These are phyloP conservation scores for Nepenthes alata DNA, from an alignment of 179 eudicot species.

Conservation along the genomic window DNA sequence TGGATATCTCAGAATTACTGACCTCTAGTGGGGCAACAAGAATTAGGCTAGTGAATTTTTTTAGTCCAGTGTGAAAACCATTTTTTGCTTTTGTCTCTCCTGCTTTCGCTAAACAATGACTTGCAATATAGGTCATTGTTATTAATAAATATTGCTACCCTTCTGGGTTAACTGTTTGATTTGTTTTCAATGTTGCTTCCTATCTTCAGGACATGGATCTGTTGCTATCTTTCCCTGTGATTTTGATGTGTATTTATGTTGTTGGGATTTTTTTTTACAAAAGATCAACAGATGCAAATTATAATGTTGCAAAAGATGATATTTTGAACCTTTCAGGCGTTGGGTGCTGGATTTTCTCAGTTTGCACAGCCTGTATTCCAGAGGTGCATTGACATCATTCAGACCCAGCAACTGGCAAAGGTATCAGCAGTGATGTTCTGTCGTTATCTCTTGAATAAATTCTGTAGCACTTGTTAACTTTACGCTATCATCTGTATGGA, in stretches of 20 bases:
- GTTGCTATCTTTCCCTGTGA: neutral
- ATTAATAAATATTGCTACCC: too few relatives aligned
- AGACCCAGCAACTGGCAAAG: constrained; percentile 86
- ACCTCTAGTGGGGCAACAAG: too few relatives aligned
- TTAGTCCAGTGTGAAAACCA: too few relatives aligned
- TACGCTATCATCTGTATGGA: neutral
- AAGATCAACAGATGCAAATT: neutral
- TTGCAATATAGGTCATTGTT: too few relatives aligned
- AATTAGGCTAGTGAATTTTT: too few relatives aligned
- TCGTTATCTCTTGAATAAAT: neutral
- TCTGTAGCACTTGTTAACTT: neutral
- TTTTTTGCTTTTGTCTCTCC: too few relatives aligned
- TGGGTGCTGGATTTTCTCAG: constrained; percentile 80
- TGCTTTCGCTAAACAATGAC: too few relatives aligned
- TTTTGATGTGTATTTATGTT: neutral
- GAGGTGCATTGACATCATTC: constrained; percentile 89
- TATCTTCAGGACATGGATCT: too few relatives aligned
- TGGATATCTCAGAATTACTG: too few relatives aligned
- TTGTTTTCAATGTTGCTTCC: too few relatives aligned
- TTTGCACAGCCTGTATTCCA: constrained; percentile 93
- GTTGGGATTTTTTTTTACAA: too few relatives aligned
- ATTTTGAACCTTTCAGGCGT: constrained; percentile 53
- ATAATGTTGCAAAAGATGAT: constrained; percentile 8
- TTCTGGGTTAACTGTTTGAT: too few relatives aligned
- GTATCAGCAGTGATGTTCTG: constrained; percentile 13